A percentile compares a stretch with the other conserved stretches of the same genome.
Evolutionary conservation across 1,284 basidiomycete species (phyloP).

Genomic region (Heterobasidion parviporum): DNA sequence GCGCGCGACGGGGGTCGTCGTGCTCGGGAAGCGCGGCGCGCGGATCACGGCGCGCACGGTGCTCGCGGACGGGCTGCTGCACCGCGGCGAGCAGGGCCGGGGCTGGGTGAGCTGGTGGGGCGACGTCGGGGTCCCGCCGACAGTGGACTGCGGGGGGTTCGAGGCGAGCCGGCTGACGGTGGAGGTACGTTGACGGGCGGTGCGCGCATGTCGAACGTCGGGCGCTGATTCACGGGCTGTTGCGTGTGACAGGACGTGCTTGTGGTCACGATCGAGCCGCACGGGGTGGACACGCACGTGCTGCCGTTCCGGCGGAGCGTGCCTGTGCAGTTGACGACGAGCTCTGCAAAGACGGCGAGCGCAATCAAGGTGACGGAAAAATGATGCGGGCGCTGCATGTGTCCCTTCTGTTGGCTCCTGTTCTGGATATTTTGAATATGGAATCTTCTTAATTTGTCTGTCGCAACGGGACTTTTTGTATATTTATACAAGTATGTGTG

Average conservation of each 20-base stretch:
- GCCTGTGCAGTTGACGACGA: conserved; percentile 8
- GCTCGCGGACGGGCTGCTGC: conserved; percentile 5
- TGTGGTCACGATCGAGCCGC: conserved; percentile 6
- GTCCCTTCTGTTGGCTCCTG: too few relatives aligned
- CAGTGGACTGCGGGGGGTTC: conserved; percentile 5
- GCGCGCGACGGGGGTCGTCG: conserved; percentile 9
- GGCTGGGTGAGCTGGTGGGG: conserved; percentile 10
- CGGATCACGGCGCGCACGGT: neutral
- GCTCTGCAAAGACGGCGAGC: neutral
- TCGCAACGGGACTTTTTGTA: neutral
- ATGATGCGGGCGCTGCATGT: too few relatives aligned
- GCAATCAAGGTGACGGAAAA: conserved; percentile 2
- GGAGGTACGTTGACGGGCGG: neutral
- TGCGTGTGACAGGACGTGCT: conserved; percentile 5
- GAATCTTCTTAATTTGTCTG: too few relatives aligned
- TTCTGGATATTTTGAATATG: too few relatives aligned
- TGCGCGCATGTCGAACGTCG: neutral
- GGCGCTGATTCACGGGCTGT: neutral
- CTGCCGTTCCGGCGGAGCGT: conserved; percentile 10
- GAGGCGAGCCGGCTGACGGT: conserved; percentile 6
- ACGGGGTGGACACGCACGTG: conserved; percentile 4
- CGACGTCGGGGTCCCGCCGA: conserved; percentile 3
- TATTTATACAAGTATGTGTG: neutral
- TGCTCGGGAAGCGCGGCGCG: conserved; percentile 1
- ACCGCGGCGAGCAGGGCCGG: neutral